phyloP scores from a whole-genome alignment of 352 stramenopile species.

The Globisporangium sylvaticum region DNA sequence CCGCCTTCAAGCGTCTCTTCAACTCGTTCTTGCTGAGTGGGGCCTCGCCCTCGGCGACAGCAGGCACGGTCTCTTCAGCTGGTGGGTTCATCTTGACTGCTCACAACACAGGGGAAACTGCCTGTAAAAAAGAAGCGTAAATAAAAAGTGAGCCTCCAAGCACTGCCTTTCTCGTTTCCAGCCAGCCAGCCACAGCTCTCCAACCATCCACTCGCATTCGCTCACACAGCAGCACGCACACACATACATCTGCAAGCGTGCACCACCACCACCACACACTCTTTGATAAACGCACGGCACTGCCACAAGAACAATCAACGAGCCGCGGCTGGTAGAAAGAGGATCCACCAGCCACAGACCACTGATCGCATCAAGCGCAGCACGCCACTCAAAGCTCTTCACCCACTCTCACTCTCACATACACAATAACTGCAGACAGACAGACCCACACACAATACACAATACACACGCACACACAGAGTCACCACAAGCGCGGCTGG shows the following conservation, averaged over 20 bases:
- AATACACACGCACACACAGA: not conserved
- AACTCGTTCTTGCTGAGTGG: constrained; percentile 96
- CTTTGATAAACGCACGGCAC: not conserved
- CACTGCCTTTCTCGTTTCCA: not conserved
- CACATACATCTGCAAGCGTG: not conserved
- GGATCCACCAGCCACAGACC: not conserved
- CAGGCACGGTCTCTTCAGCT: constrained; percentile 11
- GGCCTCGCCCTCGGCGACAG: constrained; percentile 19
- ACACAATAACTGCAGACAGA: not conserved
- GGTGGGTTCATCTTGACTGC: constrained; percentile 17
- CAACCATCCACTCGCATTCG: not conserved
- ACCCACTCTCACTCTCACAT: not conserved
- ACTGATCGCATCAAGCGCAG: not conserved
- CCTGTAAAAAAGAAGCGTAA: not conserved
- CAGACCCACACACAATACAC: not conserved
- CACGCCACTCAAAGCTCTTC: not conserved
- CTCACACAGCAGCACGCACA: not conserved
- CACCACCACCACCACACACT: not conserved
- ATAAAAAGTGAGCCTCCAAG: not conserved
- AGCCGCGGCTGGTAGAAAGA: not conserved
- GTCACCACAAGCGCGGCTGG: not conserved
- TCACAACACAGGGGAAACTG: constrained; percentile 1
- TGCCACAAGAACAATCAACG: not conserved
- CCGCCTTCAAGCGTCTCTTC: constrained; percentile 96
- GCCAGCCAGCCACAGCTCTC: not conserved